Evolutionary conservation across 305 asterid genomes (phyloP), one percentile per base, ranked within the genome.

Genomic region (Fraxinus nigra): DNA sequence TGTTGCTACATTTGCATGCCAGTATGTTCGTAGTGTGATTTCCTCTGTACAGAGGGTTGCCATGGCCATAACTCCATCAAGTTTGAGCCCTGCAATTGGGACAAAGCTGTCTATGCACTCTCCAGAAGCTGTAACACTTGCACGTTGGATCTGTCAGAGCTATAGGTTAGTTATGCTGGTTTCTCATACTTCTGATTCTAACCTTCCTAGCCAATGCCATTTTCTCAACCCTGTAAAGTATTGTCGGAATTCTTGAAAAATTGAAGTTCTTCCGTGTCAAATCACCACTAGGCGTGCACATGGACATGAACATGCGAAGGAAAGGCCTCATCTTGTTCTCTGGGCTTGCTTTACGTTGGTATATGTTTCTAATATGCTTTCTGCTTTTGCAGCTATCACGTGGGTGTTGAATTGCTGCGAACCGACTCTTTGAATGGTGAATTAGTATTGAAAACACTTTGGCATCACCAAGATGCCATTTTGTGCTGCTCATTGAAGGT

Each of bases 401-500:
- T 86, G 16, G 98, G 98, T 75, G 84, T 89, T 1, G 98, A 95
- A 73, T 86, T 95, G 85, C 85, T 93, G 43, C 79, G 86, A 70
- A 75, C 85, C 3, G 94, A 90, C 37, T 85, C 92, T 72, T 10
- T 83, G 28, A 85, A 85, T 28, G 84, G 92, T 72, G 98, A 95
- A 82, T 87, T 87, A 3, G 73, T 95, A 20, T 80, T 95, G 54
- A 93, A 93, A 81, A 76, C 94, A 78, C 98, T 95, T 51, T 95
- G 98, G 98, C 95, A 90, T 34, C 98, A 95, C 83, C 97, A 91
- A 75, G 98, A 95, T 73, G 97, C 98, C 75, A 87, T 95, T 40
- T 85, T 95, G 73, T 95, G 98, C 86, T 95, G 98, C 92, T 95
- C 98, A 3, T 77, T 93, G 85, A 92, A 93, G 97, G 98, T 94